Evolutionary conservation across 2,329 filamentous ascomycete species (phyloP), one percentile per base, ranked within the genome.

Genomic region (Alternaria arborescens): DNA sequence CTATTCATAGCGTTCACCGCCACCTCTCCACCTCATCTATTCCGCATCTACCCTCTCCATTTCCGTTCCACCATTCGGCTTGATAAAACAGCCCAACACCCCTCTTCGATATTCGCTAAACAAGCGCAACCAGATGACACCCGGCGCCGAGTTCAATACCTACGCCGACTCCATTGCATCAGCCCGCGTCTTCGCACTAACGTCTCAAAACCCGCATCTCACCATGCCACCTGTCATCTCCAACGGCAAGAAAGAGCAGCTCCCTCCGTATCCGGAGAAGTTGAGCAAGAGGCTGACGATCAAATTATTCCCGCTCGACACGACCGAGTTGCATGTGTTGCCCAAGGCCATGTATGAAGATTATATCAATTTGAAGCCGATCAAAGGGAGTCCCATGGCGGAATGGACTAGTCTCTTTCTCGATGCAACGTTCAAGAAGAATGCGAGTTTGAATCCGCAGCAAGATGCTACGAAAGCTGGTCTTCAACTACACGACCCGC

Each of bases 81-180:
- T 81, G 20, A 79, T 76, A 55, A 81, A 81, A 58, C 72, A 80
- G 66, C 75, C 77, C 10, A 62, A 76, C 18, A 75, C 74, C 0
- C 73, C 73, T 4, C 55, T 80, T 20, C 66, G 73, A 52, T 65
- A 65, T 55, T 46, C 43, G 60, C 78, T 77, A 63, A 78, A 72
- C 34, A 26, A 53, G 16, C 69, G 69, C 48, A 80, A 80, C 62
- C 78, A 84, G 82, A 86, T 89, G 67, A 89, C 87, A 0, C 94
- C 95, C 2, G 87, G 90, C 12, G 93, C 92, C 64, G 95, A 99
- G 78, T 99, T 99, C 86, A 99, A 99, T 82, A 91, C 91, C 58
- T 97, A 93, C 74, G 94, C 95, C 59, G 96, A 99, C 65, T 78
- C 79, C 48, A 71, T 83, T 53, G 82, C 83, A 30, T 79, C 81